A percentile compares a stretch with the other conserved stretches of the same genome.
Evolutionary conservation across 2,329 filamentous ascomycete species (phyloP).

Genomic region (Ophiostoma australiae): DNA sequence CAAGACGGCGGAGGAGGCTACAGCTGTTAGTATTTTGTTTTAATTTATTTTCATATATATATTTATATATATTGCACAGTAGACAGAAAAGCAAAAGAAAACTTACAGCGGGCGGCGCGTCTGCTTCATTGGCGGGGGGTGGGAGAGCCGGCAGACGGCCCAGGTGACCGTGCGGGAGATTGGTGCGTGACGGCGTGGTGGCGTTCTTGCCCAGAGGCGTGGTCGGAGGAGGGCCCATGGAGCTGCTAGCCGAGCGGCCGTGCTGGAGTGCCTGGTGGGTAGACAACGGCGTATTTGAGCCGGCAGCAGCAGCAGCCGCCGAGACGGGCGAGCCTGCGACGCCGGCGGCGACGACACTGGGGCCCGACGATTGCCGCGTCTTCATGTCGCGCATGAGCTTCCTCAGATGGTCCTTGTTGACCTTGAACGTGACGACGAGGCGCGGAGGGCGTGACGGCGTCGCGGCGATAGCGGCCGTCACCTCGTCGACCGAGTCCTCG

Average conservation of each 20-base stretch:
- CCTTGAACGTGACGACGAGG: slow-evolving; percentile 68
- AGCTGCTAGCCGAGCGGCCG: slow-evolving; percentile 42
- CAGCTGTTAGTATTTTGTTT: not conserved
- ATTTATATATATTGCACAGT: not conserved
- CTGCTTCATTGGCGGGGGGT: slow-evolving; percentile 54
- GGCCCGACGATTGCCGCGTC: slow-evolving; percentile 10
- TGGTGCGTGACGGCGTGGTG: slow-evolving; percentile 22
- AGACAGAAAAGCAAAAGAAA: not conserved
- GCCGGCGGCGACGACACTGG: slow-evolving; percentile 4
- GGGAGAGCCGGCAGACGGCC: slow-evolving; percentile 66
- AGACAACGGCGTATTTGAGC: slow-evolving; percentile 41
- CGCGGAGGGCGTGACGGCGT: slow-evolving; percentile 50
- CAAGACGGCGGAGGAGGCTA: slow-evolving; percentile 83
- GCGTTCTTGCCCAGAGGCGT: slow-evolving; percentile 37
- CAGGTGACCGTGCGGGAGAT: slow-evolving; percentile 48
- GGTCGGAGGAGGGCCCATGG: slow-evolving; percentile 52
- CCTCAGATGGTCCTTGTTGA: slow-evolving; percentile 66
- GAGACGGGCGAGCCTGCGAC: not conserved
- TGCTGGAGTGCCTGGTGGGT: slow-evolving; percentile 37
- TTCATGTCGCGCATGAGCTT: slow-evolving; percentile 51
- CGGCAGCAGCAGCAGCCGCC: slow-evolving; percentile 29
- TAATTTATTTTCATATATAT: slow-evolving; percentile 24
- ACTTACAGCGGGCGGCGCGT: slow-evolving; percentile 58
- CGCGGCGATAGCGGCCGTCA: slow-evolving; percentile 54
- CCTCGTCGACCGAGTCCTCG: slow-evolving; percentile 43